Evolutionary conservation across 495 filamentous ascomycete genomes (phyloP).

Genomic region (Lepraria neglecta): DNA sequence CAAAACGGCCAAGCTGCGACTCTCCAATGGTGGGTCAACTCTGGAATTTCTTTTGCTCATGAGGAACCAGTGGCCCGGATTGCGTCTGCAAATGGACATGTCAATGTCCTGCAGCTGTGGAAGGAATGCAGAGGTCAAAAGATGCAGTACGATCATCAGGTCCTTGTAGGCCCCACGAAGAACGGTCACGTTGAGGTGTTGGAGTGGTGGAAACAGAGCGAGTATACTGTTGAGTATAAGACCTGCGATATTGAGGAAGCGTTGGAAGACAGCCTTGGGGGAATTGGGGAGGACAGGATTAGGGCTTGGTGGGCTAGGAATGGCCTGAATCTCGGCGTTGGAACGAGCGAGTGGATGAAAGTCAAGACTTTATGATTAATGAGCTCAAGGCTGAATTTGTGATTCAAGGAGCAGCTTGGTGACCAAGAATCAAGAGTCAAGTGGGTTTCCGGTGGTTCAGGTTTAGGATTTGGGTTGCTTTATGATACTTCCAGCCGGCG

Average conservation of each 20-base stretch:
- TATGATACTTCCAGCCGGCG: not conserved
- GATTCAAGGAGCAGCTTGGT: not conserved
- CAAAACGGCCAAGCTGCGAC: constrained; percentile 66
- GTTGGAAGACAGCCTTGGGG: constrained; percentile 72
- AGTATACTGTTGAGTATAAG: constrained; percentile 79
- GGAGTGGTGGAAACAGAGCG: constrained; percentile 84
- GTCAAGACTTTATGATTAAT: constrained; percentile 51
- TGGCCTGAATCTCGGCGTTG: constrained; percentile 77
- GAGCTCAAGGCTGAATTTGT: not conserved
- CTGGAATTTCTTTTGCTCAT: constrained; percentile 65
- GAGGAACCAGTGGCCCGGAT: constrained; percentile 73
- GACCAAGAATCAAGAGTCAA: not conserved
- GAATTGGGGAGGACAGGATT: constrained; percentile 58
- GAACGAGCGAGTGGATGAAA: constrained; percentile 92
- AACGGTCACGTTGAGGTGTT: constrained; percentile 77
- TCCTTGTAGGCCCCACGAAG: constrained; percentile 80
- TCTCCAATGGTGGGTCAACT: constrained; percentile 77
- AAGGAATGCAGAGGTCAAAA: constrained; percentile 70
- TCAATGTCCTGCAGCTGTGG: constrained; percentile 78
- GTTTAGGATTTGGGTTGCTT: not conserved
- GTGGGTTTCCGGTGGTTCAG: not conserved
- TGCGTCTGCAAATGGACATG: constrained; percentile 79
- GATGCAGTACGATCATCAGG: constrained; percentile 82
- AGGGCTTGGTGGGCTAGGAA: constrained; percentile 86
- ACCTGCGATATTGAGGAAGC: constrained; percentile 95